Evolutionary conservation across 164 flowering plant species (phyloP), one percentile per base, ranked within the genome.

Genomic region (Protea cynaroides): DNA sequence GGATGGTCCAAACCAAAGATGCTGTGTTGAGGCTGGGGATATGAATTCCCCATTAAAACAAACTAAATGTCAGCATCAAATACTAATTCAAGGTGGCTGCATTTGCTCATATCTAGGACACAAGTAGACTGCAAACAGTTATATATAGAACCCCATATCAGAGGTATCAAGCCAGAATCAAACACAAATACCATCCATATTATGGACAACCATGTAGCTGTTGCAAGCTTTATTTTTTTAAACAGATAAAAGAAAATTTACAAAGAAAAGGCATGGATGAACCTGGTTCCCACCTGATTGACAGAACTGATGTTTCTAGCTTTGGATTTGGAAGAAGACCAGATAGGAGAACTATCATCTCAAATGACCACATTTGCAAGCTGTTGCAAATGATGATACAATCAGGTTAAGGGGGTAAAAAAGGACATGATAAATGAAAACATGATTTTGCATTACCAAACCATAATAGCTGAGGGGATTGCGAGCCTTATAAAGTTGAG

Each of bases 311-410:
- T 11, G 92, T 85, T 65, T 89, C 89, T 36, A 89, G 65, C 70
- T 75, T 54, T 10, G 96, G 92, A 72, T 85, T 84, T 2, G 92
- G 90, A 50, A 89, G 91, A 56, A 83, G 80, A 53, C 96, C 96
- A 44, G 91, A 78, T 29, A 84, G 71, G 4, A 89, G 79, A 75
- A 89, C 88, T 79, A 89, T 75, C 85, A 87, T 24, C 40, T 87
- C 92, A 58, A 87, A 87, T 50, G 92, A 85, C 96, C 92, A 89
- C 78, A 68, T 62, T 40, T 87, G 86, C 75, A 89, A 82, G 82
- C 96, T 89, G 86, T 70, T 63, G 18, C 21, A 72, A n/a, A 38
- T 4, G 0, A 29, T 18, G 19, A 58, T 13, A 44, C 9, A 40
- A 23, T 40, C 22, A 51, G 23, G 46, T 12, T 40, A 9, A 9